These are phyloP conservation scores for Aspergillus nomiae DNA, from an alignment of 2,329 filamentous ascomycete genomes.

Conservation along the genomic window DNA sequence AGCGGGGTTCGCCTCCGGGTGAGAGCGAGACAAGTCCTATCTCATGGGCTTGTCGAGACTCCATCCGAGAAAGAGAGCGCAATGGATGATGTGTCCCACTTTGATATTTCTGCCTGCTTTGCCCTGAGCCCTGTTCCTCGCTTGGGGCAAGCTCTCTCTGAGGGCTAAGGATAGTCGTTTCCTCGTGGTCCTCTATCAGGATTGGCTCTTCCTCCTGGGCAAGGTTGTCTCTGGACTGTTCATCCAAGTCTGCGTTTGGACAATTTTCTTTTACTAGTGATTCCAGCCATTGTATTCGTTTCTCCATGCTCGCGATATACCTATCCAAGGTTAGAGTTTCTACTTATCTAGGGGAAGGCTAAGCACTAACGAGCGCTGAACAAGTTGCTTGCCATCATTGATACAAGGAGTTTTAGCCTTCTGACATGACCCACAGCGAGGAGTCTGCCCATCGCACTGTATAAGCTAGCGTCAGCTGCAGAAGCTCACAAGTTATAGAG, in stretches of 20 bases:
- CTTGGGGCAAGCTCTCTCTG: not conserved
- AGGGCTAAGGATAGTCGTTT: not conserved
- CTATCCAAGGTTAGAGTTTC: conserved; percentile 14
- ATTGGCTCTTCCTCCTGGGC: not conserved
- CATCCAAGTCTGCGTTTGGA: conserved; percentile 45
- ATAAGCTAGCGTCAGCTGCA: not conserved
- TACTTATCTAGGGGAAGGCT: too few species aligned
- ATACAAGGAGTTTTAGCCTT: conserved; percentile 47
- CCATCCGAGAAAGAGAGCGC: not conserved
- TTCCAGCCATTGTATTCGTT: conserved; percentile 51
- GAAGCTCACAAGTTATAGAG: not conserved
- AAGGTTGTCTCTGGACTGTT: conserved; percentile 18
- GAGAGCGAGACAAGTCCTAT: conserved; percentile 57
- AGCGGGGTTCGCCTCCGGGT: conserved; percentile 50
- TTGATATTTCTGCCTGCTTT: not conserved
- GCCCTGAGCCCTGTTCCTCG: not conserved
- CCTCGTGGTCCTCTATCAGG: not conserved
- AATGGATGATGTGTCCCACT: not conserved
- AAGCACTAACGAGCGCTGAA: conserved; percentile 44
- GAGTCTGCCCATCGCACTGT: conserved; percentile 50
- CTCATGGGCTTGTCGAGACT: conserved; percentile 46
- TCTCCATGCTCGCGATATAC: conserved; percentile 43
- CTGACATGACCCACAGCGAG: conserved; percentile 47
- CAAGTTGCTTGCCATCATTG: conserved; percentile 49
- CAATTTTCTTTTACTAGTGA: conserved; percentile 46